Percentiles rank a stretch among this genome's conserved stretches.
phyloP scores from a whole-genome alignment of 1,284 basidiomycete genomes.

The Neotropicomus parvogracilis region DNA sequence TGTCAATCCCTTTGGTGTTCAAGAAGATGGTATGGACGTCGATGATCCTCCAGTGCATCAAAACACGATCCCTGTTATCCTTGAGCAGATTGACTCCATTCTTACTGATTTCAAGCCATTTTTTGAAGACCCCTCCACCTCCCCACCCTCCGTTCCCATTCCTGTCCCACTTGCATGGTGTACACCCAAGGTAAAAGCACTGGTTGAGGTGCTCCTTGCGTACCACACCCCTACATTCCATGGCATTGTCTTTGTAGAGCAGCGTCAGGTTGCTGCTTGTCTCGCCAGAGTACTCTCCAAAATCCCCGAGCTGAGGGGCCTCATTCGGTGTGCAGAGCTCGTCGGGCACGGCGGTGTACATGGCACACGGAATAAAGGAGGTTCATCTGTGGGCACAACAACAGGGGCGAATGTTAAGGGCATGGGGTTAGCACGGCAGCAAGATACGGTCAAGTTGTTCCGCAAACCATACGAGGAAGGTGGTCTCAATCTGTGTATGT shows the following conservation, averaged over 20 bases:
- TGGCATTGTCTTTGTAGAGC: conserved; percentile 80
- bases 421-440: conserved; percentile 51
- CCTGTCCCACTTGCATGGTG: conserved; percentile 55
- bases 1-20: conserved; percentile 12
- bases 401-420: conserved; percentile 37
- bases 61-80: conserved; percentile 33
- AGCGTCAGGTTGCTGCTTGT: conserved; percentile 72
- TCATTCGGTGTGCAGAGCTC: conserved; percentile 60
- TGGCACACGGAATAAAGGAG: conserved; percentile 26
- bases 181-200: conserved; percentile 64
- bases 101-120: conserved; percentile 49
- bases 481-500: conserved; percentile 65
- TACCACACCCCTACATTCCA: conserved; percentile 61
- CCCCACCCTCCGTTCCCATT: conserved; percentile 35
- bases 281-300: conserved; percentile 61
- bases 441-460: conserved; percentile 61
- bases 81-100: conserved; percentile 47
- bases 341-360: conserved; percentile 61
- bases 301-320: conserved; percentile 52
- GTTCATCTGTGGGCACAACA: conserved; percentile 1
- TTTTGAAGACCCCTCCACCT: conserved; percentile 39
- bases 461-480: conserved; percentile 59
- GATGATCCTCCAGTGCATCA: conserved; percentile 17
- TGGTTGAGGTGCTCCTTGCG: conserved; percentile 58
- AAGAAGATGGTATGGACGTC: conserved; percentile 27